These are phyloP conservation scores for Ogataea sp. DNA, from an alignment of 805 yeast genomes.

Conservation along the genomic window DNA sequence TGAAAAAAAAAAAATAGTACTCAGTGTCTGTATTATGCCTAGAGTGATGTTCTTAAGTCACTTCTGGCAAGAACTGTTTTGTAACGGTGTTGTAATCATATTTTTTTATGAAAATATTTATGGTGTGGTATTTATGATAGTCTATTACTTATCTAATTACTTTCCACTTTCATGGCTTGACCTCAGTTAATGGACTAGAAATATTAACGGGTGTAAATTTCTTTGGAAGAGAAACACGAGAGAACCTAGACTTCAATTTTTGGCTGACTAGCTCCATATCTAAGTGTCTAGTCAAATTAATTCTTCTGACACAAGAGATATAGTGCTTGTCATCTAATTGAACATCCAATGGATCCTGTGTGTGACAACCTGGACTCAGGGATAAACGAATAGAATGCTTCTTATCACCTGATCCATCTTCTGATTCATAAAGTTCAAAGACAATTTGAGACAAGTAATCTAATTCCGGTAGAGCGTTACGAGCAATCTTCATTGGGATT, in stretches of 20 bases:
- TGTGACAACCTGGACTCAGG: conserved; percentile 97
- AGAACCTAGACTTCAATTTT: conserved; percentile 71
- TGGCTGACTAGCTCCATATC: conserved; percentile 86
- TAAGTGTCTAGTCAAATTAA: conserved; percentile 83
- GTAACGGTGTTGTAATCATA: too few relatives aligned
- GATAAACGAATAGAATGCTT: conserved; percentile 85
- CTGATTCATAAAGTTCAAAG: conserved; percentile 87
- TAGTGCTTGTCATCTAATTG: conserved; percentile 94
- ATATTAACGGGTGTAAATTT: conserved; percentile 85
- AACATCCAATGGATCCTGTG: conserved; percentile 95
- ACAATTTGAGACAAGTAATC: conserved; percentile 92
- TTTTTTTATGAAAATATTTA: too few relatives aligned
- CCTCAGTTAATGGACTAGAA: conserved; percentile 36
- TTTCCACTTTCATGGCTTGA: conserved; percentile 6
- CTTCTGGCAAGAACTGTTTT: too few relatives aligned
- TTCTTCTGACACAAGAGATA: conserved; percentile 90
- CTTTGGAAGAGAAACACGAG: conserved; percentile 85
- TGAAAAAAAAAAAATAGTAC: too few relatives aligned
- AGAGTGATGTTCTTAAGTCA: too few relatives aligned
- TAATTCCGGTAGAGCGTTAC: conserved; percentile 93
- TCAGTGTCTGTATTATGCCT: too few relatives aligned
- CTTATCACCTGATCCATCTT: conserved; percentile 56
- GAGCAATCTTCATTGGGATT: conserved; percentile 88
- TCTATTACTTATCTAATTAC: not conserved
- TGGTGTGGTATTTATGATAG: not conserved